phyloP scores from a whole-genome alignment of 2,329 filamentous ascomycete genomes.

The Blastomyces silverae region DNA sequence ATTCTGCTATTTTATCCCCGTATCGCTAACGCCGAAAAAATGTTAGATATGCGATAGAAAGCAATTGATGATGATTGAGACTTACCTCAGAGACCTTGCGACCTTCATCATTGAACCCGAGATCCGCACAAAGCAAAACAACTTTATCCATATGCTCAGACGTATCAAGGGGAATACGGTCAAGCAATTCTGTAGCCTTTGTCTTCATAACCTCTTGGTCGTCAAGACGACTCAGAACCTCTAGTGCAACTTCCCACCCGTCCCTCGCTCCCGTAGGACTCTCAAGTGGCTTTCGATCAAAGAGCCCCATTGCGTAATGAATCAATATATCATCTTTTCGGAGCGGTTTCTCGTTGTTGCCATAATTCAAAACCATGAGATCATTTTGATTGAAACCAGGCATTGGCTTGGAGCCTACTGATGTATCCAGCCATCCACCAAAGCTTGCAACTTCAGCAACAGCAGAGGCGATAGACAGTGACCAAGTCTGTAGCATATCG shows the following conservation, averaged over 20 bases:
- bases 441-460: slow-evolving; percentile 78
- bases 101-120: slow-evolving; percentile 72
- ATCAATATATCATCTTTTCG: slow-evolving; percentile 74
- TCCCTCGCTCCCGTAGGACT: slow-evolving; percentile 46
- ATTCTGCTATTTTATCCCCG: slow-evolving; percentile 66
- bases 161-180: slow-evolving; percentile 64
- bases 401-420: slow-evolving; percentile 51
- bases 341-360: slow-evolving; percentile 55
- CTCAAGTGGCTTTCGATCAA: slow-evolving; percentile 32
- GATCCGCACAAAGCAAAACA: slow-evolving; percentile 66
- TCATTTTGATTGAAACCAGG: slow-evolving; percentile 74
- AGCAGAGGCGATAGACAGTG: slow-evolving; percentile 67
- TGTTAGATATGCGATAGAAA: background rate
- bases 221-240: slow-evolving; percentile 74
- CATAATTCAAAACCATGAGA: slow-evolving; percentile 71
- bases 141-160: slow-evolving; percentile 71
- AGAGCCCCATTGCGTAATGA: slow-evolving; percentile 63
- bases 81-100: slow-evolving; percentile 73
- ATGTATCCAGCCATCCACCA: slow-evolving; percentile 70
- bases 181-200: slow-evolving; percentile 66
- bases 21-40: slow-evolving; percentile 56
- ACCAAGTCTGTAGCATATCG: slow-evolving; percentile 69
- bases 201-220: slow-evolving; percentile 63
- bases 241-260: slow-evolving; percentile 85
- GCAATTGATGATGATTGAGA: background rate